Evolutionary conservation across 495 filamentous ascomycete genomes (phyloP).

Genomic region (Tirmania nivea): DNA sequence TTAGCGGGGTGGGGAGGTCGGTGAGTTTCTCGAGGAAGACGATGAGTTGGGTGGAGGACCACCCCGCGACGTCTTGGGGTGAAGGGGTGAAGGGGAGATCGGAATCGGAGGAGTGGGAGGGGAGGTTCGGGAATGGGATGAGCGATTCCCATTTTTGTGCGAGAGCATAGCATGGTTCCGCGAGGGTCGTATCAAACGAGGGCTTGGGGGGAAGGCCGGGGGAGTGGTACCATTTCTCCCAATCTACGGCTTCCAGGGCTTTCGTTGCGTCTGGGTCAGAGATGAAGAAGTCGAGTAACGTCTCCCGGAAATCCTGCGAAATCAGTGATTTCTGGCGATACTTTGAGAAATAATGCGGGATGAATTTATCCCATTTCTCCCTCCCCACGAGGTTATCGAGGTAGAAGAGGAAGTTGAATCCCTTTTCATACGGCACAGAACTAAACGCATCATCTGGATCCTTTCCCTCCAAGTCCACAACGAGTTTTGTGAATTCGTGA

Average conservation of each 20-base stretch:
- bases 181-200: conserved; percentile 68
- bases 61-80: conserved; percentile 41
- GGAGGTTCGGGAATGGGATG: background rate
- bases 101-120: conserved; percentile 14
- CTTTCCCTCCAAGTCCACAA: conserved; percentile 65
- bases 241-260: conserved; percentile 47
- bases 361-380: conserved; percentile 74
- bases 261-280: conserved; percentile 42
- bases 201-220: conserved; percentile 80
- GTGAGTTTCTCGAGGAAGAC: conserved; percentile 70
- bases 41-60: conserved; percentile 67
- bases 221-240: conserved; percentile 68
- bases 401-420: conserved; percentile 59
- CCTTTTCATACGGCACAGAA: conserved; percentile 59
- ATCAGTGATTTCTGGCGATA: conserved; percentile 66
- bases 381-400: conserved; percentile 72
- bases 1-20: conserved; percentile 38
- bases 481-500: conserved; percentile 80
- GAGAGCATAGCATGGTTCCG: conserved; percentile 63
- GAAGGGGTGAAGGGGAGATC: conserved; percentile 37
- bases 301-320: conserved; percentile 78
- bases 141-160: conserved; percentile 47
- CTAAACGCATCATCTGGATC: conserved; percentile 93
- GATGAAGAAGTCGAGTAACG: conserved; percentile 63
- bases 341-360: conserved; percentile 79